Evolutionary conservation across 257 asterid species (phyloP).

Genomic region (Nyctanthes arbortristis): DNA sequence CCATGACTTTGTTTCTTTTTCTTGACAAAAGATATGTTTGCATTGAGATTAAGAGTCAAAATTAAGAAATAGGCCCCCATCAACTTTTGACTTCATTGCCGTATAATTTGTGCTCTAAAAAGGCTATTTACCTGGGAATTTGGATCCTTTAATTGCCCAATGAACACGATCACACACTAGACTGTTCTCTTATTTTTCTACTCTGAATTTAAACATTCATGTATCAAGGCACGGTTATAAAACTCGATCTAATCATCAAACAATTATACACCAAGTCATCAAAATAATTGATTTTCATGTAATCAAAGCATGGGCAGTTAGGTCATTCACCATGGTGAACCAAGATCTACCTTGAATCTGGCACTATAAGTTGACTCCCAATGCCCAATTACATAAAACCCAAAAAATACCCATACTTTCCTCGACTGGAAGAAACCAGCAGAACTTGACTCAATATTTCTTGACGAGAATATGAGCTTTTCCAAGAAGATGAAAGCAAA

Average conservation of each 20-base stretch:
- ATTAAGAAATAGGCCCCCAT: constrained; percentile 5
- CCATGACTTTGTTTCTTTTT: neutral
- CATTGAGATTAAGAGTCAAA: neutral
- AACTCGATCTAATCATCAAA: too few species aligned
- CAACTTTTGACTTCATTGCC: constrained; percentile 10
- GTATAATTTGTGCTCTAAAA: neutral
- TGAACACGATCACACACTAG: neutral
- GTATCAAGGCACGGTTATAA: too few species aligned
- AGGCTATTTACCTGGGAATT: neutral
- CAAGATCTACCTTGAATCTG: constrained; percentile 17
- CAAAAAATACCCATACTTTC: constrained; percentile 18
- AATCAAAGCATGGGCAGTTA: neutral
- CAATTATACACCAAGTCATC: too few species aligned
- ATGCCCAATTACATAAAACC: neutral
- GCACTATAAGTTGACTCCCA: neutral
- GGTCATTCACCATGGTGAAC: constrained; percentile 20
- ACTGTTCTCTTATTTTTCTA: neutral
- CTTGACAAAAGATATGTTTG: neutral
- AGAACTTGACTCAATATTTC: too few species aligned
- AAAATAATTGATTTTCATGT: too few species aligned
- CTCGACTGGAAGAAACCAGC: neutral
- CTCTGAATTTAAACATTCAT: too few species aligned
- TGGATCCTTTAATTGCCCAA: neutral
- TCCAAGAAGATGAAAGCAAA: neutral
- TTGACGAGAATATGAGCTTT: neutral